Evolutionary conservation across 805 yeast genomes (phyloP), one percentile per base, ranked within the genome.

Genomic region (Kuraishia ogatae): DNA sequence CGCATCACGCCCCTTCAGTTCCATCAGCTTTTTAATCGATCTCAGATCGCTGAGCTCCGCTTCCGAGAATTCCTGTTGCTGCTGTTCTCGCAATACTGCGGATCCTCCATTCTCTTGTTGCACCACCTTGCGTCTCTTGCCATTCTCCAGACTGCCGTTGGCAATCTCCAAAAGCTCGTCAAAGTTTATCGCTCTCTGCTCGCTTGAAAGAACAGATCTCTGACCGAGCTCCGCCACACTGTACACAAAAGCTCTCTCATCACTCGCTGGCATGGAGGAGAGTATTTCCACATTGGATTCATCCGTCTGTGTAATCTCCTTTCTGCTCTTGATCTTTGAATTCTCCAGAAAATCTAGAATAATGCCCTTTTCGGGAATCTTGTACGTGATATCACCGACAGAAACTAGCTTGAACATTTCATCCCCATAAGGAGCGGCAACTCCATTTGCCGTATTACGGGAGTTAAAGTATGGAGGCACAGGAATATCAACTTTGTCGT

Each of bases 361-460:
- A 5, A 89, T 76, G 62, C 86, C 84, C 49, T 77, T 76, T 59
- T 87, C 94, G 1, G 89, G 87, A 3, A 89, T 66, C 55, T 85
- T 71, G 67, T 83, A 85, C 0, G 88, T 75, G 39, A 80, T 75
- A 39, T 81, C 76, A 39, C 71, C 69, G 61, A 50, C 62, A 56
- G 64, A 66, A n/a, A 56, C 46, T 2, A 59, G 48, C 39, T 57
- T 58, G 22, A 48, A 53, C 29, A 55, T 24, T 43, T 55, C 54
- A 6, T 57, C 53, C 3, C 57, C 55, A 1, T 55, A 22, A 8
- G 60, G 57, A 6, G 65, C 53, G 58, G 69, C 64, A 5, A 77
- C 64, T 3, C 78, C 77, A 46, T 61, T 58, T 5, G 58, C 56
- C 1, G 73, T 66, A 54, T 71, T 71, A 43, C 60, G 57, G 54